A percentile compares a stretch with the other conserved stretches of the same genome.
phyloP scores from a whole-genome alignment of 2,329 filamentous ascomycete species.

The Trichophyton verrucosum region DNA sequence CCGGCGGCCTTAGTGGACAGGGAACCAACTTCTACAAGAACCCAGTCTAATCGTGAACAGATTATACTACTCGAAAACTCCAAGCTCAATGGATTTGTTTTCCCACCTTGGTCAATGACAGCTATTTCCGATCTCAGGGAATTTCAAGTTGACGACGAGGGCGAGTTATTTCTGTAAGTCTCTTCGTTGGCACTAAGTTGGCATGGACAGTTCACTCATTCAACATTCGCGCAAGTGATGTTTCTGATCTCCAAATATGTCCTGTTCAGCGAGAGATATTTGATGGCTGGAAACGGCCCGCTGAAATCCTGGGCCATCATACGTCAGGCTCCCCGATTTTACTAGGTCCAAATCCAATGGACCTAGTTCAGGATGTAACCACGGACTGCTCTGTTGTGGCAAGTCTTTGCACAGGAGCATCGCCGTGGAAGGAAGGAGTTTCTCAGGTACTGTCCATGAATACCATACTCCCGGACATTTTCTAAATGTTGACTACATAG shows the following conservation, averaged over 20 bases:
- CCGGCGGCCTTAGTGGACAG: slow-evolving; percentile 21
- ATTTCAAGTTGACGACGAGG: slow-evolving; percentile 46
- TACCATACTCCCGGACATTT: slow-evolving; percentile 2
- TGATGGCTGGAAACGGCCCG: slow-evolving; percentile 67
- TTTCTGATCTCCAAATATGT: slow-evolving; percentile 59
- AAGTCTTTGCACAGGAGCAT: slow-evolving; percentile 72
- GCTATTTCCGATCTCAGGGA: slow-evolving; percentile 46
- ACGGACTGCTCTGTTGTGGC: slow-evolving; percentile 97
- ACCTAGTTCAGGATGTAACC: slow-evolving; percentile 88
- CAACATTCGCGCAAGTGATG: slow-evolving; percentile 44
- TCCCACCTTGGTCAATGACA: slow-evolving; percentile 63
- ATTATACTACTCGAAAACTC: slow-evolving; percentile 66
- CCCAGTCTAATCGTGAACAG: slow-evolving; percentile 57
- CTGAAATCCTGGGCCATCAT: slow-evolving; percentile 44
- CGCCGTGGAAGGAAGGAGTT: slow-evolving; percentile 56
- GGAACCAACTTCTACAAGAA: slow-evolving; percentile 44
- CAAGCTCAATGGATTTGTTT: slow-evolving; percentile 67
- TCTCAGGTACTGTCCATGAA: slow-evolving; percentile 43
- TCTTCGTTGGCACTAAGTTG: slow-evolving; percentile 4
- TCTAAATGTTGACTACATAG: slow-evolving; percentile 4
- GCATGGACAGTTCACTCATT: not conserved
- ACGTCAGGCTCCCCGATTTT: slow-evolving; percentile 39
- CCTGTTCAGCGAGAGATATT: slow-evolving; percentile 62
- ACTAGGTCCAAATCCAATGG: slow-evolving; percentile 48
- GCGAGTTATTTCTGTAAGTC: slow-evolving; percentile 50